Base-by-base conservation (phyloP, 2,329 filamentous ascomycete species). In the Colletotrichum siamense region DNA sequence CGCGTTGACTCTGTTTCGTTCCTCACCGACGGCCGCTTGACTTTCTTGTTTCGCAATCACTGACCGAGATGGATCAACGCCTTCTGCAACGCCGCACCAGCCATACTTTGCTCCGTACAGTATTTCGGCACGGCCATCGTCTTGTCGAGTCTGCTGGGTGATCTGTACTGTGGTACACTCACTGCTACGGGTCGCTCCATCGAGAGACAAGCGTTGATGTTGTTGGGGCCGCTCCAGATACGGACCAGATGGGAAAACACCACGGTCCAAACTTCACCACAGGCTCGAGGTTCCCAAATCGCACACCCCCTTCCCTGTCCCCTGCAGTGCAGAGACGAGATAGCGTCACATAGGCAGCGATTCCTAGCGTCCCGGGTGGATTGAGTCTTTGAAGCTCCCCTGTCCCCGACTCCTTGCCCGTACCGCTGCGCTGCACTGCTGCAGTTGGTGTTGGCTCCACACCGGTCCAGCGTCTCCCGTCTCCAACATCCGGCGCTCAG, bases 311-410 rank as follows among this genome's bases (percentile, higher is more conserved):
- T 67, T 61, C 76, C 76, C 69, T 77, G 69, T 75, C 70, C 76
- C 74, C 74, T 77, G 74, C 76, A 69, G 63, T 61, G 36, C 64
- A 73, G 44, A 65, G 34, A 62, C 59, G 67, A 77, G 74, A 74
- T 74, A 77, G 76, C 70, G 76, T 74, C 70, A 77, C 69, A 76
- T 66, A 77, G 75, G 75, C 75, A 64, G 30, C 66, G 32, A 64
- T 75, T 77, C 66, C 71, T 77, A 71, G 75, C 75, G 75, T 77
- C 39, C 75, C 75, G 72, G 62, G 72, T 75, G 75, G 75, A 66
- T 63, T n/a, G 61, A 59, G 30, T 34, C 32, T 32, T 69, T 44
- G 52, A 67, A 28, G 10, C 10, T 49, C 44, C 71, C 75, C 61
- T 67, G 71, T 24, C 22, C 34, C 24, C 32, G 32, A 32, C 64